phyloP scores from a whole-genome alignment of 768 basidiomycete genomes.

The Coprinellus micaceus region DNA sequence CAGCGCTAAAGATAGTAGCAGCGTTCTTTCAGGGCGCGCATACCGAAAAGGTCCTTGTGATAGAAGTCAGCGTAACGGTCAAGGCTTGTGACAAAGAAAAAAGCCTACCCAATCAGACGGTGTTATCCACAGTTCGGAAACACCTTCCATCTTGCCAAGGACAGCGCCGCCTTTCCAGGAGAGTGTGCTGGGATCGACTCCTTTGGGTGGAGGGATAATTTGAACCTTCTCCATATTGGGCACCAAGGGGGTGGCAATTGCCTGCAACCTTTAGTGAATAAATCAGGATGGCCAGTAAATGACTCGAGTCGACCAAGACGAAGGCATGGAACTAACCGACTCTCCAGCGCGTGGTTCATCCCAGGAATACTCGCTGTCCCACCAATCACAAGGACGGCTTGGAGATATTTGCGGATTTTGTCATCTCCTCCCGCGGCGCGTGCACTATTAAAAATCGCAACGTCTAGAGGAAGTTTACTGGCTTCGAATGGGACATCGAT shows the following conservation, averaged over 20 bases:
- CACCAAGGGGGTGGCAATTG: conserved; percentile 79
- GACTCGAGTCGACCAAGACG: neutral
- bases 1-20: conserved; percentile 66
- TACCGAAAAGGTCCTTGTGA: conserved; percentile 66
- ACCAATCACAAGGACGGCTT: conserved; percentile 84
- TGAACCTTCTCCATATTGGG: conserved; percentile 84
- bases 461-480: conserved; percentile 85
- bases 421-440: conserved; percentile 87
- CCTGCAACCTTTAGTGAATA: conserved; percentile 61
- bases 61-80: neutral
- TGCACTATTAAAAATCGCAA: conserved; percentile 89
- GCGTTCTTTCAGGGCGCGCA: conserved; percentile 77
- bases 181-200: conserved; percentile 84
- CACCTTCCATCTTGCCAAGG: conserved; percentile 87
- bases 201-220: conserved; percentile 92
- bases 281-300: conserved; percentile 4
- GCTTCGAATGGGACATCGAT: conserved; percentile 85
- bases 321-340: conserved; percentile 52
- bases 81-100: conserved; percentile 3
- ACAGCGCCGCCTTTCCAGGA: conserved; percentile 95
- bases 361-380: conserved; percentile 79
- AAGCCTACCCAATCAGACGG: conserved; percentile 76
- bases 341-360: conserved; percentile 82
- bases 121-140: conserved; percentile 87
- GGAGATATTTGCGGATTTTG: conserved; percentile 83